Evolutionary conservation across 2,329 filamentous ascomycete genomes (phyloP), one percentile per base, ranked within the genome.

Genomic region (Bipolaris victoriae): DNA sequence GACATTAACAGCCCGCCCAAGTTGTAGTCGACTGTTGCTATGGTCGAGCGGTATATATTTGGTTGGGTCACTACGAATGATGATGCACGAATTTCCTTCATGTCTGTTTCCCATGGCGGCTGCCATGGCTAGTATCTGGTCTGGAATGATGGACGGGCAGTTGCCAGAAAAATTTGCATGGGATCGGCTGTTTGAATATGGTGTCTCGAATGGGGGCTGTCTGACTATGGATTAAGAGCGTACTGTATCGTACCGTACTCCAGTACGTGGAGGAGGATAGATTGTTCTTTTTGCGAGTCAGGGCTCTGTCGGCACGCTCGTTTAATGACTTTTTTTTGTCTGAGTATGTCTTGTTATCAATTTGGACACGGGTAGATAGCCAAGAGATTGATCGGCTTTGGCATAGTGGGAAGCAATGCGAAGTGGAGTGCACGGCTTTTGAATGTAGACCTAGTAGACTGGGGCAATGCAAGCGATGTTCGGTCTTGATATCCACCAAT

Each of bases 111-210:
- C 26, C 41, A 31, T 54, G 50, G 35, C 24, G 29, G 44, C 49
- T 26, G 26, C 20, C 29, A n/a, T 44, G 37, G 33, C 16, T 15
- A 49, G 44, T 33, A 39, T 57, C n/a, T 47, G 33, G 49, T 15
- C 7, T 15, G 33, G 7, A 48, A 29, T 33, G 6, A 18, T 48
- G 31, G 18, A 47, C 31, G 7, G 18, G 33, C 16, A 5, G 16
- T 36, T 37, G 20, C 2, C 33, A 41, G 31, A 18, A 41, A 49
- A 54, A 44, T n/a, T 45, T 46, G 53, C 57, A 57, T 57, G 7
- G 53, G 57, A 41, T 35, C 35, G 49, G 57, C 48, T 60, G 57
- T 60, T 41, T 60, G 53, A 53, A 46, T 5, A 48, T 33, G 24
- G 44, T 10, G 5, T 54, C 9, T 36, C 36, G 18, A 16, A 53